A percentile compares a stretch with the other conserved stretches of the same genome.
phyloP scores from a whole-genome alignment of 2,329 filamentous ascomycete genomes.

The Dryadomyces quercivorus region DNA sequence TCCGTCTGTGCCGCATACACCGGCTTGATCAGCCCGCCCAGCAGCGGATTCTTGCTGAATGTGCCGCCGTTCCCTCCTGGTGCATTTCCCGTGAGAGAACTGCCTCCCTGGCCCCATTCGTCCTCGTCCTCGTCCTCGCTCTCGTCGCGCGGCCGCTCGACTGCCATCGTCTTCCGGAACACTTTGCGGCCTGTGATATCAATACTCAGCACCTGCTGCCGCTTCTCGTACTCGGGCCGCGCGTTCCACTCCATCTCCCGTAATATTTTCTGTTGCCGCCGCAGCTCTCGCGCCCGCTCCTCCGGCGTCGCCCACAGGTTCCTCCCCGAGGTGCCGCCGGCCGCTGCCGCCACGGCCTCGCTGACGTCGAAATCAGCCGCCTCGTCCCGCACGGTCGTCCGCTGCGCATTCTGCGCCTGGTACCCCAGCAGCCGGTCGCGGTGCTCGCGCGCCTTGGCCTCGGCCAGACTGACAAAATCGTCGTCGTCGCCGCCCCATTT shows the following conservation, averaged over 20 bases:
- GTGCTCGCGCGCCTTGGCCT: constrained; percentile 54
- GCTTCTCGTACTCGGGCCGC: constrained; percentile 78
- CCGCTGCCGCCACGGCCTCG: constrained; percentile 20
- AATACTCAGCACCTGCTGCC: constrained; percentile 71
- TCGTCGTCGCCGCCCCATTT: constrained; percentile 16
- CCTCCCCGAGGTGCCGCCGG: constrained; percentile 15
- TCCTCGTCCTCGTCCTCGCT: constrained; percentile 1
- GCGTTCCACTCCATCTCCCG: constrained; percentile 81
- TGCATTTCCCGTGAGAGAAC: constrained; percentile 2
- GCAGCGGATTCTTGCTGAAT: constrained; percentile 57
- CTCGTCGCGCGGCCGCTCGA: constrained; percentile 37
- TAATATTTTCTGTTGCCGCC: constrained; percentile 72
- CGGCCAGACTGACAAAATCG: constrained; percentile 47
- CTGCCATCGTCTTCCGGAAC: constrained; percentile 55
- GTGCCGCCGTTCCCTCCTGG: constrained; percentile 31
- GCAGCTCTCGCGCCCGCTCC: constrained; percentile 71
- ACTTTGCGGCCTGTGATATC: constrained; percentile 70
- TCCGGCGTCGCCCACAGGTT: constrained; percentile 78
- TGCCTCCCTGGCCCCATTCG: constrained; percentile 21
- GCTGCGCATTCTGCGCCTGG: constrained; percentile 72
- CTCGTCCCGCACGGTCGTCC: constrained; percentile 80
- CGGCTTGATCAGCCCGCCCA: constrained; percentile 52
- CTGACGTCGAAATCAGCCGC: constrained; percentile 50
- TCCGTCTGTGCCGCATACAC: constrained; percentile 31
- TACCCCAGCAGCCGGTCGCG: constrained; percentile 70